These are phyloP conservation scores for Aureococcus anophagefferens DNA, from an alignment of 108 stramenopile genomes.

Conservation along the genomic window DNA sequence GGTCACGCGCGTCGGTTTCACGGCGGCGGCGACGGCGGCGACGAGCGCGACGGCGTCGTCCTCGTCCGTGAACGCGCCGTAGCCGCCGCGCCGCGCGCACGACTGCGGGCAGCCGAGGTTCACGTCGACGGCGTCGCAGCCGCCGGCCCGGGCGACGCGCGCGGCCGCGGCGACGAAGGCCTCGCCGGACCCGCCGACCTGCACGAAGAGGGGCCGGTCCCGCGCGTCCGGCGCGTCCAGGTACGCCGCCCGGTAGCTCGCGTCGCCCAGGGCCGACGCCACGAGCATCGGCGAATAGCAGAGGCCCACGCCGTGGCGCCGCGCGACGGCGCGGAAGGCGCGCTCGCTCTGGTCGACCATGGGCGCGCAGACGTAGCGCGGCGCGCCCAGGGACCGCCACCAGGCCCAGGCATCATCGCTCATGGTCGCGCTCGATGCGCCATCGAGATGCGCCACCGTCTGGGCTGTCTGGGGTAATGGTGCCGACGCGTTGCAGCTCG, in stretches of 20 bases:
- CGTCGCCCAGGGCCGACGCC: background rate
- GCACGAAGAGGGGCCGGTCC: background rate
- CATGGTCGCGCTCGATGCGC: no score
- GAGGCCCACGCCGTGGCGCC: background rate
- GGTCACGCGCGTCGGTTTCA: background rate
- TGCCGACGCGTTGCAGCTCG: no score
- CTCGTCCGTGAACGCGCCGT: constrained; percentile 91
- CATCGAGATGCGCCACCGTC: no score
- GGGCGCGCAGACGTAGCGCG: background rate
- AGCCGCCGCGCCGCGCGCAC: constrained; percentile 82
- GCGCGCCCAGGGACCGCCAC: background rate
- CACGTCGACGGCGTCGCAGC: constrained; percentile 82
- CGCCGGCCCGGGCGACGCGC: background rate
- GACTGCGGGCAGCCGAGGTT: constrained; percentile 95
- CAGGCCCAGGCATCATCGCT: background rate
- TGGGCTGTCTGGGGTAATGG: no score
- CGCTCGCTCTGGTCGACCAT: background rate
- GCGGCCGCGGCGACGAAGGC: background rate
- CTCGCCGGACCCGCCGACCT: background rate
- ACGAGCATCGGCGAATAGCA: background rate
- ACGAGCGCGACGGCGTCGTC: constrained; percentile 22
- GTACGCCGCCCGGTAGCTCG: background rate
- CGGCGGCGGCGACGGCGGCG: background rate
- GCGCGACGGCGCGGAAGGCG: background rate
- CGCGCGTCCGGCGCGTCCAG: background rate